A percentile compares a stretch with the other conserved stretches of the same genome.
These are phyloP conservation scores for Fusarium subglutinans DNA, from an alignment of 2,329 filamentous ascomycete genomes.

Conservation along the genomic window DNA sequence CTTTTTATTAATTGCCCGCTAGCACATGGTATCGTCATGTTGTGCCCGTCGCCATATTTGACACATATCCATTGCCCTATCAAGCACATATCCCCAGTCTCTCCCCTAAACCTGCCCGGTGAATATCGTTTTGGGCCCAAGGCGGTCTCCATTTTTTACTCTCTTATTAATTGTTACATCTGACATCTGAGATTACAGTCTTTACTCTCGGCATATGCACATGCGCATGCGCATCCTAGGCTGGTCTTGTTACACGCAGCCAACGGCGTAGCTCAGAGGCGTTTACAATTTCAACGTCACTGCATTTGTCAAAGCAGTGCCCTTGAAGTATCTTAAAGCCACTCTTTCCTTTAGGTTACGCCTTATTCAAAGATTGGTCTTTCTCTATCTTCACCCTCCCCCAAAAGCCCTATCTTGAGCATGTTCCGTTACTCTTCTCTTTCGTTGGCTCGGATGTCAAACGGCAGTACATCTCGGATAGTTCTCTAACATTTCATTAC, in stretches of 20 bases:
- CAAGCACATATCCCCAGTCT: slow-evolving; percentile 30
- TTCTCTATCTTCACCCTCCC: slow-evolving; percentile 44
- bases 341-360: slow-evolving; percentile 31
- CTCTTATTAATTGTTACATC: slow-evolving; percentile 31
- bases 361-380: slow-evolving; percentile 21
- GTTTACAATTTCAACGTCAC: slow-evolving; percentile 40
- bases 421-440: slow-evolving; percentile 29
- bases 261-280: slow-evolving; percentile 36
- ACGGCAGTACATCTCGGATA: slow-evolving; percentile 26
- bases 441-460: slow-evolving; percentile 40
- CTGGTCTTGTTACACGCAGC: slow-evolving; percentile 37
- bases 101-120: slow-evolving; percentile 18
- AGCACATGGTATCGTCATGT: slow-evolving; percentile 31
- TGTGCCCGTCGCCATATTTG: slow-evolving; percentile 26
- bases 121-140: slow-evolving; percentile 14
- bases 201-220: slow-evolving; percentile 43
- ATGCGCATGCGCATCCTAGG: slow-evolving; percentile 35
- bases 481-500: slow-evolving; percentile 29
- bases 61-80: slow-evolving; percentile 39
- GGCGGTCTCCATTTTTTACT: slow-evolving; percentile 19
- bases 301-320: slow-evolving; percentile 32
- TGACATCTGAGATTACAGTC: slow-evolving; percentile 30
- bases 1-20: slow-evolving; percentile 15
- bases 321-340: slow-evolving; percentile 37
- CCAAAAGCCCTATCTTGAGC: slow-evolving; percentile 32